phyloP scores from a whole-genome alignment of 2,329 filamentous ascomycete genomes.

The Trichoderma pleuroti region DNA sequence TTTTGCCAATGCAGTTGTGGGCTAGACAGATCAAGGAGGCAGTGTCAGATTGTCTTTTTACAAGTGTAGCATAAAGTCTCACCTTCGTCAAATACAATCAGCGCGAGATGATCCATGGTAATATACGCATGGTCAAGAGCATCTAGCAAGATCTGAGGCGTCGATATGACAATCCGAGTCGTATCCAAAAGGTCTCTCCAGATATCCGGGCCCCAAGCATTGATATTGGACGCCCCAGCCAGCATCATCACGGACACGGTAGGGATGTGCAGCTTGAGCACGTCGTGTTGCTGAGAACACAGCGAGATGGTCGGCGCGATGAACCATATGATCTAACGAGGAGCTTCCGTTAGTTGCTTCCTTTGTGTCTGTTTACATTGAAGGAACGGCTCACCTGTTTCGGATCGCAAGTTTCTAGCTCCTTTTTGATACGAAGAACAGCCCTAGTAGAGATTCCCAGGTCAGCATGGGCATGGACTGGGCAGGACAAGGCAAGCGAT shows the following conservation, averaged over 20 bases:
- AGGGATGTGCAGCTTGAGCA: constrained; percentile 58
- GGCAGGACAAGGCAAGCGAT: background rate
- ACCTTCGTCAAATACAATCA: constrained; percentile 86
- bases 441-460: constrained; percentile 47
- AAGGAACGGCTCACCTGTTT: constrained; percentile 48
- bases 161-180: constrained; percentile 71
- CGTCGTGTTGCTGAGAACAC: constrained; percentile 61
- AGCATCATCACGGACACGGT: constrained; percentile 59
- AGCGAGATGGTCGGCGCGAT: constrained; percentile 66
- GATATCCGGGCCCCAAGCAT: constrained; percentile 65
- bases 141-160: constrained; percentile 70
- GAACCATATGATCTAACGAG: constrained; percentile 63
- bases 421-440: constrained; percentile 62
- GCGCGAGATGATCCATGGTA: constrained; percentile 55
- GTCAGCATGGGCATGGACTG: background rate
- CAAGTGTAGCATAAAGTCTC: constrained; percentile 21
- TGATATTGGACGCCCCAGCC: constrained; percentile 64
- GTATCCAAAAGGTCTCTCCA: constrained; percentile 67
- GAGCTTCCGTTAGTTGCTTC: background rate
- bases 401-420: constrained; percentile 52
- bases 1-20: constrained; percentile 66
- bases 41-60: background rate
- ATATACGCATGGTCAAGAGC: constrained; percentile 74
- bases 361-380: background rate
- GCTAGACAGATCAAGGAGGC: constrained; percentile 43